Evolutionary conservation across 805 yeast species (phyloP), one percentile per base, ranked within the genome.

Genomic region (Zygotorulaspora sp.): DNA sequence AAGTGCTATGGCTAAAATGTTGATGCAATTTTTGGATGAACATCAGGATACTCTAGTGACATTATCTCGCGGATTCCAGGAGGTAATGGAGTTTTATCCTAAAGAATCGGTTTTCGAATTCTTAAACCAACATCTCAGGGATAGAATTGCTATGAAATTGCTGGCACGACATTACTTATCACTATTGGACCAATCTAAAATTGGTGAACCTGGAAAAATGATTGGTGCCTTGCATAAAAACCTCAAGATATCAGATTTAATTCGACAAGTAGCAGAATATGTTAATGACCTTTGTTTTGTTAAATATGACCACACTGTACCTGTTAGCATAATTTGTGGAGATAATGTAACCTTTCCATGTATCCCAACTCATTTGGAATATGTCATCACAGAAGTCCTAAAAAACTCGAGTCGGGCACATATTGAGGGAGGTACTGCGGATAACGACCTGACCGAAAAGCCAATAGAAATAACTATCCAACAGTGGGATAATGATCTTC

Each of bases 351-450:
- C 65, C 16, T 77, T 89, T 56, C 90, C 96, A 0, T 90, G 87
- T 58, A 82, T 90, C 30, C 86, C 92, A 14, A 80, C 81, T 30
- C 96, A 89, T 57, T 61, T 92, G 36, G 96, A 90, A 57, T 90
- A 92, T 55, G 78, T 90, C 33, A 68, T 88, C 40, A 85, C 85
- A 15, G 98, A 90, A 63, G 64, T 90, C 14, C 70, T 90, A 49
- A 90, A 90, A 62, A 90, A 90, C 61, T 75, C 96, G 5, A 79
- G 83, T 45, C 66, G 96, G 38, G 95, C 98, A 0, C 88, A 84
- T 38, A 81, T 90, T 36, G 97, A 90, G 57, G 76, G 75, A 39
- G 55, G 65, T 14, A 61, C 40, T 5, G 29, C 36, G 9, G 50
- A 44, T 6, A 42, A 45, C 18, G 60, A 49, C 16, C 34, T 43